A percentile compares a stretch with the other conserved stretches of the same genome.
phyloP scores from a whole-genome alignment of 768 basidiomycete species.

The Russula virescens region DNA sequence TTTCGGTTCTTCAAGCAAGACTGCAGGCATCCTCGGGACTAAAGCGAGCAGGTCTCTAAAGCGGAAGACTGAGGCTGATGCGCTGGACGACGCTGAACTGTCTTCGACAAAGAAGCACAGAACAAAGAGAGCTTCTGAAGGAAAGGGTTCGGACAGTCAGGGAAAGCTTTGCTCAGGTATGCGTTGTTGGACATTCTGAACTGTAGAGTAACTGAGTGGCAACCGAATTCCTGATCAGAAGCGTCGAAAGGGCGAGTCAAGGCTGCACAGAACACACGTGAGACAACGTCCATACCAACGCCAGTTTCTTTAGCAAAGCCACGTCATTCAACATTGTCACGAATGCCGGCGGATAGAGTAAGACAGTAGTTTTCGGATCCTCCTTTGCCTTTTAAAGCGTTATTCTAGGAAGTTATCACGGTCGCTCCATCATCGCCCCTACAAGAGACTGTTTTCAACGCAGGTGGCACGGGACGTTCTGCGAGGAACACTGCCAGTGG shows the following conservation, averaged over 20 bases:
- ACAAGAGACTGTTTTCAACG: not conserved
- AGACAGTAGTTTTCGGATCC: not conserved
- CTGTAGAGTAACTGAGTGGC: not conserved
- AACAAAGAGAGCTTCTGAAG: not conserved
- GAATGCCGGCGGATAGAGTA: not conserved
- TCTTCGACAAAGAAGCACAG: conserved; percentile 5
- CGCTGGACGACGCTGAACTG: not conserved
- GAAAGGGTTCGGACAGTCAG: not conserved
- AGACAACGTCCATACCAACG: conserved; percentile 9
- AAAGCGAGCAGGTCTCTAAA: conserved; percentile 13
- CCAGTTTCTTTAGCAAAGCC: conserved; percentile 4
- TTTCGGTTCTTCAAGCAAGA: not conserved
- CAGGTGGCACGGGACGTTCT: not conserved
- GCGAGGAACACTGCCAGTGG: not conserved
- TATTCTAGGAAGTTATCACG: not conserved
- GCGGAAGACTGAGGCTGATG: not conserved
- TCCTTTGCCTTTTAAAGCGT: not conserved
- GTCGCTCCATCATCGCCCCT: not conserved
- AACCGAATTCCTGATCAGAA: not conserved
- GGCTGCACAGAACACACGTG: not conserved
- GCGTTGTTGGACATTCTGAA: not conserved
- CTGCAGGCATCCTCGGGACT: not conserved
- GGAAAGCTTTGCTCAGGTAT: not conserved
- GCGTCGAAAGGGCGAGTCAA: not conserved
- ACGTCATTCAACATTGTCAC: not conserved